Evolutionary conservation across 225 moss, liverwort and hornwort species (phyloP).

Genomic region (Takakia lepidozioides): DNA sequence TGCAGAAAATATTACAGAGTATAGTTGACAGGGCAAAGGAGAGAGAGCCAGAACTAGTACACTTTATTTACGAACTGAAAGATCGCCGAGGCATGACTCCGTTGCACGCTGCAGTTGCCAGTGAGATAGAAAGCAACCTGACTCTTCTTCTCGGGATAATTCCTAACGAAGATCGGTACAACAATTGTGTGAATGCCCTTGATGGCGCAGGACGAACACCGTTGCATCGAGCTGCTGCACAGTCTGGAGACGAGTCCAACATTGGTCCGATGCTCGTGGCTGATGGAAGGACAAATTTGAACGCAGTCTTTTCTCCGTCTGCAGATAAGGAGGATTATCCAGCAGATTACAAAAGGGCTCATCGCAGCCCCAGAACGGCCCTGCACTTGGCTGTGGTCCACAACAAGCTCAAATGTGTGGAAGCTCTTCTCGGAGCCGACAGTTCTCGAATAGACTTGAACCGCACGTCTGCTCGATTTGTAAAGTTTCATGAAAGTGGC

Average conservation of each 20-base stretch:
- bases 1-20: no score
- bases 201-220: constrained; percentile 32
- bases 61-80: constrained; percentile 11
- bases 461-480: no score
- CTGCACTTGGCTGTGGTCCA: constrained; percentile 29
- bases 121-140: neutral
- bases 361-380: no score
- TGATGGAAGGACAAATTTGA: constrained; percentile 14
- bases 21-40: constrained; percentile 2
- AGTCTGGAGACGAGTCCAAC: constrained; percentile 7
- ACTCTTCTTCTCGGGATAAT: neutral
- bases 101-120: constrained; percentile 30
- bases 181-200: constrained; percentile 10
- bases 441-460: constrained; percentile 4
- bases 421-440: constrained; percentile 4
- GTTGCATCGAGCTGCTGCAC: constrained; percentile 16
- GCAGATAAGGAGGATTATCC: no score
- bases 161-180: constrained; percentile 1
- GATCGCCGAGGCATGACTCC: constrained; percentile 31
- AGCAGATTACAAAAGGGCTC: neutral
- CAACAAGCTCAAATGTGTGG: constrained; percentile 3
- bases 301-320: constrained; percentile 1
- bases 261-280: constrained; percentile 8
- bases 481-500: no score
- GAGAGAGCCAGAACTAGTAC: neutral